Evolutionary conservation across 768 basidiomycete genomes (phyloP).

Genomic region (Podaxis sp.): DNA sequence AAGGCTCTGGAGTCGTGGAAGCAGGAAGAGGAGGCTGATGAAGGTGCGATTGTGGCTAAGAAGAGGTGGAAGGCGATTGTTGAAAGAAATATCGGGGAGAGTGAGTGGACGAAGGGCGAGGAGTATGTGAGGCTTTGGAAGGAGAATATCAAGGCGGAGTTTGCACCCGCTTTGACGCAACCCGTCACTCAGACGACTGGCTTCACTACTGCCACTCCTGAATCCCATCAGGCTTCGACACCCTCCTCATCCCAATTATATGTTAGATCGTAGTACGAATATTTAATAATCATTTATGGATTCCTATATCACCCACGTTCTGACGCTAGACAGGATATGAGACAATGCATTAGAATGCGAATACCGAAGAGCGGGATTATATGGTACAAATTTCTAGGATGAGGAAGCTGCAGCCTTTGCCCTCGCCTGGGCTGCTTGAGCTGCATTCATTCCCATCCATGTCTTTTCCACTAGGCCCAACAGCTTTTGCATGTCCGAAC

Average conservation of each 20-base stretch:
- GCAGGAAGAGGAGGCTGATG: conserved; percentile 48
- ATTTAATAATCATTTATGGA: conserved; percentile 4
- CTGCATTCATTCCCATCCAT: conserved; percentile 96
- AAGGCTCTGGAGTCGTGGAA: conserved; percentile 57
- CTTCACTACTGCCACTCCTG: background rate
- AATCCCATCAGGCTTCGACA: background rate
- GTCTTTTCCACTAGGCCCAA: conserved; percentile 93
- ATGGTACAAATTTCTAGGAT: conserved; percentile 18
- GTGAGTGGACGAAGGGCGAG: conserved; percentile 68
- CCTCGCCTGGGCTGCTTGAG: conserved; percentile 77
- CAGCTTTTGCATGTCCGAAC: conserved; percentile 91
- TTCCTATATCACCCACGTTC: background rate
- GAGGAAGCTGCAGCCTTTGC: conserved; percentile 30
- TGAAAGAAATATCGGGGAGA: conserved; percentile 35
- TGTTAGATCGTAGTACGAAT: background rate
- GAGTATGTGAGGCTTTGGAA: conserved; percentile 73
- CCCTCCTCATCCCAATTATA: background rate
- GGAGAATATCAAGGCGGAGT: conserved; percentile 62
- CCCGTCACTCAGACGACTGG: conserved; percentile 14
- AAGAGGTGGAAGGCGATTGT: conserved; percentile 78
- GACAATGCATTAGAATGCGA: background rate
- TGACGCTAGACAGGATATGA: background rate
- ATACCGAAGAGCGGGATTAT: conserved; percentile 3
- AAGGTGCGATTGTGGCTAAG: conserved; percentile 57
- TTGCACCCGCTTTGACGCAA: conserved; percentile 52